These are phyloP conservation scores for Verbascum thapsus DNA, from an alignment of 257 asterid species.

Conservation along the genomic window DNA sequence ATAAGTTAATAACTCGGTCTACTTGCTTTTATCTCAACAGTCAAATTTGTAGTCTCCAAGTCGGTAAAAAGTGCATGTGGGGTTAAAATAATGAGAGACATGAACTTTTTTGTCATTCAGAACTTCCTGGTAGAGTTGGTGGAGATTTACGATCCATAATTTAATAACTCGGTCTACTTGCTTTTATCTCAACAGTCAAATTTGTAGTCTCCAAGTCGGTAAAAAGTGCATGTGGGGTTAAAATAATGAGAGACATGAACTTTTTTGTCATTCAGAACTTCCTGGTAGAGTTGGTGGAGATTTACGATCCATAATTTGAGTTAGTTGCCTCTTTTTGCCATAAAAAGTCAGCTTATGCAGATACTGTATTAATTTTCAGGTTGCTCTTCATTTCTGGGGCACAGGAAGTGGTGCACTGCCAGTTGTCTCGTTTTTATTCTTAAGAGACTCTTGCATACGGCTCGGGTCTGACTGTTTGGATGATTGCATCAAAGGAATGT, in stretches of 20 bases:
- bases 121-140: background rate
- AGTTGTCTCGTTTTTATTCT: conserved; percentile 80
- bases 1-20: conserved; percentile 16
- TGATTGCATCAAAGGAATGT: conserved; percentile 92
- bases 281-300: conserved; percentile 8
- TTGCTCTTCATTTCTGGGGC: conserved; percentile 95
- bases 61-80: conserved; percentile 9
- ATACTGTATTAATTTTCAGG: conserved; percentile 49
- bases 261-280: conserved; percentile 10
- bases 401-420: conserved; percentile 93
- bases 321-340: conserved; percentile 13
- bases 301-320: conserved; percentile 13
- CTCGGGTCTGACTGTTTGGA: conserved; percentile 84
- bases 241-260: conserved; percentile 17
- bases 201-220: conserved; percentile 1
- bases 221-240: conserved; percentile 10
- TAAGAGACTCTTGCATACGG: conserved; percentile 76
- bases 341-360: conserved; percentile 12
- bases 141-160: conserved; percentile 18
- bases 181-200: conserved; percentile 1
- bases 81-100: conserved; percentile 18
- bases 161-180: conserved; percentile 3
- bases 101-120: conserved; percentile 10
- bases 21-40: background rate
- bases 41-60: conserved; percentile 10